Evolutionary conservation across 192 early-diverging fungal genomes (phyloP).

Genomic region (Coemansia sp.): DNA sequence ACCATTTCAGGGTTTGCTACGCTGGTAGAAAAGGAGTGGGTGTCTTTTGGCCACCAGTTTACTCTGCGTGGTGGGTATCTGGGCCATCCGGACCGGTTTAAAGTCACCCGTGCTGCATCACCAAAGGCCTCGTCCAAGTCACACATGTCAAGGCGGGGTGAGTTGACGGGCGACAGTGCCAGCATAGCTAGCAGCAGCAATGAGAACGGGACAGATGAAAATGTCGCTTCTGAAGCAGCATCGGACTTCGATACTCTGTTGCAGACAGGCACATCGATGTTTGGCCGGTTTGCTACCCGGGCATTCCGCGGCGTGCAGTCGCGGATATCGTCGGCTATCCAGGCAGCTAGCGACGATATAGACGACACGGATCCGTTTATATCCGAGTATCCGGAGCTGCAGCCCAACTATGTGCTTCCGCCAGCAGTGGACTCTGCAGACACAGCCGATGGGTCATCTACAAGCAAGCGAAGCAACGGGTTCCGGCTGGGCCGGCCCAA

Average conservation of each 20-base stretch:
- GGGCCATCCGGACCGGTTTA: conserved; percentile 71
- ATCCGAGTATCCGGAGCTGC: conserved; percentile 33
- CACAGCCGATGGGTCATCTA: not conserved
- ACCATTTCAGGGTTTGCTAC: conserved; percentile 88
- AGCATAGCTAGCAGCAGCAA: conserved; percentile 5
- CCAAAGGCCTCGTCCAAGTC: not conserved
- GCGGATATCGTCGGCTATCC: conserved; percentile 47
- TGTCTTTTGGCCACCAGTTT: conserved; percentile 97
- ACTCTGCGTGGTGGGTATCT: conserved; percentile 86
- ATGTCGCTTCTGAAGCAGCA: not conserved
- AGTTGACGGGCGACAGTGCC: not conserved
- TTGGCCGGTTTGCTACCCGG: conserved; percentile 44
- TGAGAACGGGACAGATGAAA: not conserved
- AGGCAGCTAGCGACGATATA: conserved; percentile 36
- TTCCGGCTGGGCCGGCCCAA: conserved; percentile 40
- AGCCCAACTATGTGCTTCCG: conserved; percentile 30
- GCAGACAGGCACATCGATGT: conserved; percentile 35
- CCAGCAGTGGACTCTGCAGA: not conserved
- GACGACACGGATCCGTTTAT: conserved; percentile 37
- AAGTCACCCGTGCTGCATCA: conserved; percentile 29
- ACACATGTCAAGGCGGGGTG: not conserved
- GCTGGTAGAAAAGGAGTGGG: conserved; percentile 96
- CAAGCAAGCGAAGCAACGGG: conserved; percentile 1
- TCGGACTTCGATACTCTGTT: conserved; percentile 24
- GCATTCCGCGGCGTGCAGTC: conserved; percentile 44